These are phyloP conservation scores for Nepenthes gracilis DNA, from an alignment of 148 eudicot species.

Conservation along the genomic window DNA sequence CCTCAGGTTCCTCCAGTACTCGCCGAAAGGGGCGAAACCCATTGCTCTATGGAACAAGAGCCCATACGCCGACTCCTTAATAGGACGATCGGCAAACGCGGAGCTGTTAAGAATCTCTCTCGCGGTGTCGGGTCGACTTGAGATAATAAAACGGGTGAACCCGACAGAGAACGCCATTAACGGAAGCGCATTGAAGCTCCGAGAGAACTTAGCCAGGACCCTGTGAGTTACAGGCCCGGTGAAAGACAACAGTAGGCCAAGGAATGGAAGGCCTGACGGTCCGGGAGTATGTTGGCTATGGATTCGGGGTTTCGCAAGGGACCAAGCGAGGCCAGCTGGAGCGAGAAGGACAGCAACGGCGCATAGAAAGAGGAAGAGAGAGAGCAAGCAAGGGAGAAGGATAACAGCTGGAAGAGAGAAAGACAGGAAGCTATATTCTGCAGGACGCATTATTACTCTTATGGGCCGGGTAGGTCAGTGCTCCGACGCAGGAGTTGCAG, in stretches of 20 bases:
- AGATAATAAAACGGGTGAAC: constrained; percentile 56
- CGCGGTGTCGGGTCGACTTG: constrained; percentile 62
- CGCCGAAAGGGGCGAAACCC: constrained; percentile 92
- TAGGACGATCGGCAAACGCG: constrained; percentile 71
- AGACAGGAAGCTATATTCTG: constrained; percentile 1
- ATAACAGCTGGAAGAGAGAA: constrained; percentile 7
- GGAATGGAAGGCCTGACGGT: constrained; percentile 55
- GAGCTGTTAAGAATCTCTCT: constrained; percentile 57
- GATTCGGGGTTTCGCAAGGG: constrained; percentile 24
- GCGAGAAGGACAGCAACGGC: constrained; percentile 31
- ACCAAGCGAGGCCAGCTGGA: constrained; percentile 89
- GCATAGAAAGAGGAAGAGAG: constrained; percentile 19
- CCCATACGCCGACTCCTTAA: constrained; percentile 80
- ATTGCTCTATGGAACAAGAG: constrained; percentile 75
- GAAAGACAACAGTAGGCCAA: constrained; percentile 39
- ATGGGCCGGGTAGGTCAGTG: too few relatives aligned
- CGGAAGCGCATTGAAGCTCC: constrained; percentile 9
- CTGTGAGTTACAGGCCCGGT: constrained; percentile 40
- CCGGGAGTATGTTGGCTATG: constrained; percentile 39
- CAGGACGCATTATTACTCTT: constrained; percentile 10
- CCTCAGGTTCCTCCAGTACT: constrained; percentile 73
- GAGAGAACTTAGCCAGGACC: constrained; percentile 22
- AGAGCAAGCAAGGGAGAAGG: constrained; percentile 9
- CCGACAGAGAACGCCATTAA: constrained; percentile 88
- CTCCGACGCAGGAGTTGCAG: too few relatives aligned